Conservation (phyloP, 2,329 filamentous ascomycete species). For the Cladorrhinum sp. region DNA sequence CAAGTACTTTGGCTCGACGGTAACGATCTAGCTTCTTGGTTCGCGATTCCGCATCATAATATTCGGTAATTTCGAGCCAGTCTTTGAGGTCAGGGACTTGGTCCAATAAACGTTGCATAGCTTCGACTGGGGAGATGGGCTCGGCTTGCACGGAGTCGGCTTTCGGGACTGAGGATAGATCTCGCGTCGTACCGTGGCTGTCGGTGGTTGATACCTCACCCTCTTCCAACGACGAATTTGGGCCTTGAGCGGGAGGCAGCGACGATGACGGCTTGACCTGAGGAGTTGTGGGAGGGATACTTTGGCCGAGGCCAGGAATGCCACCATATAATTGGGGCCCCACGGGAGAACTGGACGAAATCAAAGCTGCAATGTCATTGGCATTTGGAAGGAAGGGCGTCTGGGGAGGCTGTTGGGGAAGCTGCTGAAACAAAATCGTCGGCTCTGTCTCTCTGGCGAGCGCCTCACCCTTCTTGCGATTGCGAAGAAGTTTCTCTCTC, state of each 20-base stretch:
- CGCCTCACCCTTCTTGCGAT: conserved; percentile 9
- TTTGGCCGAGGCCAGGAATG: background rate
- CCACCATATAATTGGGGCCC: background rate
- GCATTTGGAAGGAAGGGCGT: conserved; percentile 15
- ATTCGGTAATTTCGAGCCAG: conserved; percentile 27
- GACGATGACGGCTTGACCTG: too few species aligned
- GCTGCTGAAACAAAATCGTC: background rate
- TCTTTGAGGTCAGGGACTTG: conserved; percentile 24
- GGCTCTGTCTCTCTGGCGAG: background rate
- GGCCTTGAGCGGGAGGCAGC: too few species aligned
- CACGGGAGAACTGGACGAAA: conserved; percentile 19
- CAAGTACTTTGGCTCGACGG: conserved; percentile 23
- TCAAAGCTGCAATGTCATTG: conserved; percentile 23
- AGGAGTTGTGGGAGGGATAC: background rate
- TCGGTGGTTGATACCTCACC: background rate
- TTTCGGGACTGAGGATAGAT: too few species aligned
- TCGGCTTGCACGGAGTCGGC: background rate
- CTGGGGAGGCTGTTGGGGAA: background rate
- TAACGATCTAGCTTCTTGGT: conserved; percentile 25
- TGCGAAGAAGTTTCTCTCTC: conserved; percentile 24
- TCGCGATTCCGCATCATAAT: conserved; percentile 22
- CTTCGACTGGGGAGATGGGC: background rate
- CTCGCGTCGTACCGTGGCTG: too few species aligned
- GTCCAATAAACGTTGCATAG: conserved; percentile 18
- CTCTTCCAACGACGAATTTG: background rate